Evolutionary conservation across 192 early-diverging fungal species (phyloP).

Genomic region (Rhizoclosmatium sp.): DNA sequence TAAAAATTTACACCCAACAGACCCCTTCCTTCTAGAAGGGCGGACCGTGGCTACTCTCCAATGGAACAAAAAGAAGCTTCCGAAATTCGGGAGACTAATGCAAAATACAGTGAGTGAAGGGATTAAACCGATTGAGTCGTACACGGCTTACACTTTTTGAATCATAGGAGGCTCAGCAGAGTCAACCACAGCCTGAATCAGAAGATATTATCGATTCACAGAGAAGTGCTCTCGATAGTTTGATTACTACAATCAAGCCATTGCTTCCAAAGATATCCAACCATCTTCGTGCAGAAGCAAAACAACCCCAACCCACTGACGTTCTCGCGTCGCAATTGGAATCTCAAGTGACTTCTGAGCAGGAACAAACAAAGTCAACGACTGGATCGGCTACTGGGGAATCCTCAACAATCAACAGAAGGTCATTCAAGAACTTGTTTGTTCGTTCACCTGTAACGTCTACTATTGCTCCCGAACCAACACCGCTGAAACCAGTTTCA

Average conservation of each 20-base stretch:
- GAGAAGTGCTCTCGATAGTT: conserved; percentile 10
- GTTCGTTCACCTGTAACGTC: neutral
- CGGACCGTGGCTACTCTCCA: too few relatives aligned
- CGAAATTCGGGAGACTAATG: too few relatives aligned
- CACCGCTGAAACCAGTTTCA: neutral
- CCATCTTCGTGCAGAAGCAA: neutral
- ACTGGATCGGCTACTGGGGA: too few relatives aligned
- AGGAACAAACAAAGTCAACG: neutral
- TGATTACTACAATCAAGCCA: conserved; percentile 26
- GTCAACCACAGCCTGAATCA: neutral
- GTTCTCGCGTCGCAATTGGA: neutral
- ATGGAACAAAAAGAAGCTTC: too few relatives aligned
- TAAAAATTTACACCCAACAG: too few relatives aligned
- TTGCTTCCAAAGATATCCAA: conserved; percentile 20
- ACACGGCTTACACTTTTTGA: too few relatives aligned
- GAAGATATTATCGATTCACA: neutral
- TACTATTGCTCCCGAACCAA: neutral
- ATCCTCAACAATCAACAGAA: neutral
- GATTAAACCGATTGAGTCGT: too few relatives aligned
- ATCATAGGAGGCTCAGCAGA: too few relatives aligned
- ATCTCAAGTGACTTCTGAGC: neutral
- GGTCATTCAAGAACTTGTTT: conserved; percentile 9
- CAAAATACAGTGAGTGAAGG: too few relatives aligned
- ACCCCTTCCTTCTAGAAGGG: too few relatives aligned
- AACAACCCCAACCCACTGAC: neutral